Evolutionary conservation across 768 basidiomycete genomes (phyloP), one percentile per base, ranked within the genome.

Genomic region (Boletus edulis): DNA sequence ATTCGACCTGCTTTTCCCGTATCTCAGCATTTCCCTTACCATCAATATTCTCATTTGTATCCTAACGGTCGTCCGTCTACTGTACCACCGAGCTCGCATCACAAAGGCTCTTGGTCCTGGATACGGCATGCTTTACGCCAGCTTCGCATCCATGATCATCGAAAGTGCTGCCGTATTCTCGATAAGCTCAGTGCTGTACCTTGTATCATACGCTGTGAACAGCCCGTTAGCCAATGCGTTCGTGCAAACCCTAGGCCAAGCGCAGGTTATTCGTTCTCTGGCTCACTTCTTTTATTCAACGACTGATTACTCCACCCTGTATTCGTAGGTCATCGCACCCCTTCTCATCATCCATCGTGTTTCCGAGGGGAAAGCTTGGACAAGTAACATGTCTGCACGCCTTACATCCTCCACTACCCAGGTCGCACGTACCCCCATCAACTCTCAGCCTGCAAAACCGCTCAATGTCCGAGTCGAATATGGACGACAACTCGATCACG

Each of bases 291-390:
- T 11, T 22, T 11, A 6, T 22, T 27, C 31, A 9, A 17, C 3
- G 12, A 22, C 49, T 54, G 32, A 52, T 39, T 9, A 17, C 5
- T 34, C 12, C 8, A 18, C 40, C 27, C 31, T 32, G 10, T 24
- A 39, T 46, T 18, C 17, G 3, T 56, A 80, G 78, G 71, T 76
- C 66, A 73, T 79, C 31, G 77, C 79, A 10, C 73, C 75, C 0
- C 75, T 78, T 55, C 69, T 80, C 24, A 80, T 80, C 51, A 78
- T 78, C 37, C 75, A 75, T 40, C 75, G 78, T n/a, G 67, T 80
- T 10, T 74, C 77, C 2, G 68, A 76, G 53, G 79, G 79, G 14
- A 71, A 73, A 27, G 78, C 76, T 3, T 78, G 76, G 79, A 59
- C 62, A 22, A 57, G 44, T 18, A 58, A 67, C 9, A 49, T 57